Conservation (phyloP, 495 filamentous ascomycete genomes). For the Immersiella caudata region DNA sequence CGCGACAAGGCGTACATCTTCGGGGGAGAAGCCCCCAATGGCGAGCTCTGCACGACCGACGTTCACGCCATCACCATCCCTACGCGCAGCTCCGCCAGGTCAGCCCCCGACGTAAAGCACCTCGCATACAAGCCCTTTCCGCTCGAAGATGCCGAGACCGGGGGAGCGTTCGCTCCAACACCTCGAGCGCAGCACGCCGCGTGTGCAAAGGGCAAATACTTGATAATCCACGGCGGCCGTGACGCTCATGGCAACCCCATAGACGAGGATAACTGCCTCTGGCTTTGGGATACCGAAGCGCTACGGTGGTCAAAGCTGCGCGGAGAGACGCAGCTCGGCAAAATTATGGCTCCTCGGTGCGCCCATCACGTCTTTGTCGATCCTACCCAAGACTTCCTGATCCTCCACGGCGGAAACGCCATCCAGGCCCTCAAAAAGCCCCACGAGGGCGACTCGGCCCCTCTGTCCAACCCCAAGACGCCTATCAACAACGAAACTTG, state of each 20-base stretch:
- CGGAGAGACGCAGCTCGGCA: slow-evolving; percentile 28
- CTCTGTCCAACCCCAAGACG: not conserved
- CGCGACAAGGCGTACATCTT: slow-evolving; percentile 55
- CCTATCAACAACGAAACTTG: slow-evolving; percentile 43
- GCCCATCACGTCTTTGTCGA: slow-evolving; percentile 34
- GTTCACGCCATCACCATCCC: slow-evolving; percentile 52
- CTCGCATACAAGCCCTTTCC: slow-evolving; percentile 29
- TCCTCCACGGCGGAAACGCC: slow-evolving; percentile 45
- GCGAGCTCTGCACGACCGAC: slow-evolving; percentile 48
- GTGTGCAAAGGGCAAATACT: slow-evolving; percentile 37
- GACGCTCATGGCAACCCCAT: slow-evolving; percentile 39
- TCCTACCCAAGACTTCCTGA: slow-evolving; percentile 37
- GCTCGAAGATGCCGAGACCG: slow-evolving; percentile 36
- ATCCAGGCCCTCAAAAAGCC: not conserved
- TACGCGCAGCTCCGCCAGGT: slow-evolving; percentile 18
- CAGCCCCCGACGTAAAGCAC: slow-evolving; percentile 19
- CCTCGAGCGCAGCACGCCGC: slow-evolving; percentile 48
- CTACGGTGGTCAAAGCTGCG: slow-evolving; percentile 39
- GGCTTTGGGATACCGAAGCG: slow-evolving; percentile 50
- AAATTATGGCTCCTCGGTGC: slow-evolving; percentile 26
- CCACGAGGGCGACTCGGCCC: not conserved
- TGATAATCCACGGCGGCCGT: slow-evolving; percentile 52
- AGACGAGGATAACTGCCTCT: slow-evolving; percentile 48
- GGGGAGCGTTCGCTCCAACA: slow-evolving; percentile 41
- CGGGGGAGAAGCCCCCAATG: slow-evolving; percentile 46